A percentile compares a stretch with the other conserved stretches of the same genome.
These are phyloP conservation scores for Didymella keratinophila DNA, from an alignment of 2,329 filamentous ascomycete genomes.

Conservation along the genomic window DNA sequence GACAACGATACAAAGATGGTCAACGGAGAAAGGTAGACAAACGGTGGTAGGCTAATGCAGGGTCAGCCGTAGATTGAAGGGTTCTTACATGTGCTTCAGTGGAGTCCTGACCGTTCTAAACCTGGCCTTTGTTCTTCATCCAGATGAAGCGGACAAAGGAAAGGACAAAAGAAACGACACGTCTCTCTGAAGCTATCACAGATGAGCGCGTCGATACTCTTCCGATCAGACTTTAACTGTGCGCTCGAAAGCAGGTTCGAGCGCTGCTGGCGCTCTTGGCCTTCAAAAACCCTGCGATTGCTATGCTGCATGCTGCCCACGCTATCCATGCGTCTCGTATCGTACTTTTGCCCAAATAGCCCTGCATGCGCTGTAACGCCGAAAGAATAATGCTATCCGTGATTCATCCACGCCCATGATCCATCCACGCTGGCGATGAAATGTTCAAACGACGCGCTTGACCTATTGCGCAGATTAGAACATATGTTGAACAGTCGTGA, in stretches of 20 bases:
- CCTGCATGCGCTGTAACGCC: constrained; percentile 31
- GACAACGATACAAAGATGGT: not conserved
- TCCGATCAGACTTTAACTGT: not conserved
- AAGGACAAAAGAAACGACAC: not conserved
- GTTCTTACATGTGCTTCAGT: constrained; percentile 1
- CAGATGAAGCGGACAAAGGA: not conserved
- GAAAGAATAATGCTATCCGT: constrained; percentile 15
- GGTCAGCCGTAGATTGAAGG: not conserved
- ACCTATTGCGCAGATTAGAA: constrained; percentile 38
- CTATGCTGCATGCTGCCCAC: not conserved
- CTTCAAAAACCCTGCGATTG: constrained; percentile 1
- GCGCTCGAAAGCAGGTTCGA: not conserved
- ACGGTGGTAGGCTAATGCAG: not conserved
- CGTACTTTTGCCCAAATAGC: constrained; percentile 8
- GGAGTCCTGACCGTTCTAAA: constrained; percentile 1
- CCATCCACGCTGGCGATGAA: too few species aligned
- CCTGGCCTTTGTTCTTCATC: not conserved
- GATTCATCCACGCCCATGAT: not conserved
- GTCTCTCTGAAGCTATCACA: not conserved
- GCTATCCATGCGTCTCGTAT: constrained; percentile 1
- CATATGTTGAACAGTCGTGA: not conserved
- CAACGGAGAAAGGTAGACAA: not conserved
- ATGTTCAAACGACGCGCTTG: constrained; percentile 44
- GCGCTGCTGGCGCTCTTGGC: not conserved
- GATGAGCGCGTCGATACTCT: not conserved